A percentile compares a stretch with the other conserved stretches of the same genome.
phyloP scores from a whole-genome alignment of 371 early-diverging fungal species.

The Blakeslea trispora region DNA sequence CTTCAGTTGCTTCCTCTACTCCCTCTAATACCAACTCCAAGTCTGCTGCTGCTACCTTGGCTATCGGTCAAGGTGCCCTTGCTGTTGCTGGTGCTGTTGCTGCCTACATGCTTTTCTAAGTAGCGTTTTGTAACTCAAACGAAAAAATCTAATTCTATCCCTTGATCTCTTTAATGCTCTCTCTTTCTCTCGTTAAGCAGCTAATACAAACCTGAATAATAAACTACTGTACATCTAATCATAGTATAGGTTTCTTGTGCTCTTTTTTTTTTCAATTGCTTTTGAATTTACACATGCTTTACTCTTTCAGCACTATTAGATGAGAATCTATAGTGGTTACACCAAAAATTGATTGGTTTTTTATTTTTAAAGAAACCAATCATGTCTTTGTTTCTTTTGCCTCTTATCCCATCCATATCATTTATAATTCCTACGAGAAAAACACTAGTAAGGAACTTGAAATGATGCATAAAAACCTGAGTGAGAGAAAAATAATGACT shows the following conservation, averaged over 20 bases:
- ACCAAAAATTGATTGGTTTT: background rate
- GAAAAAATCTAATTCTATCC: background rate
- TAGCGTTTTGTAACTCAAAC: background rate
- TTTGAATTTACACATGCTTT: too few relatives aligned
- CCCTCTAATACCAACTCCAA: constrained; percentile 7
- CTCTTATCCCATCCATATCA: too few relatives aligned
- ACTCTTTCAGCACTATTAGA: too few relatives aligned
- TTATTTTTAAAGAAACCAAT: background rate
- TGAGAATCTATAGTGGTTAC: background rate
- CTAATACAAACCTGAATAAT: background rate
- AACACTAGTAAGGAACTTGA: too few relatives aligned
- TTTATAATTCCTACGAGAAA: too few relatives aligned
- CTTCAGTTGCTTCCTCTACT: constrained; percentile 8
- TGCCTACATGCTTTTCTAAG: constrained; percentile 27
- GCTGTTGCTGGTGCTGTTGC: constrained; percentile 17
- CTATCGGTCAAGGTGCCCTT: constrained; percentile 17
- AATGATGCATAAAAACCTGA: too few relatives aligned
- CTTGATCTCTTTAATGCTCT: background rate
- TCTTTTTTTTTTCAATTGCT: background rate
- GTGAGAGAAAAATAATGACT: too few relatives aligned
- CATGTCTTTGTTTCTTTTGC: too few relatives aligned
- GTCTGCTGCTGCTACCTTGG: constrained; percentile 23
- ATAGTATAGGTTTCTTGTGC: background rate
- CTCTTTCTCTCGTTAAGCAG: background rate
- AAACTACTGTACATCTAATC: background rate